phyloP scores from a whole-genome alignment of 176 grass and related monocot species.

The Cenchrus purpureus region DNA sequence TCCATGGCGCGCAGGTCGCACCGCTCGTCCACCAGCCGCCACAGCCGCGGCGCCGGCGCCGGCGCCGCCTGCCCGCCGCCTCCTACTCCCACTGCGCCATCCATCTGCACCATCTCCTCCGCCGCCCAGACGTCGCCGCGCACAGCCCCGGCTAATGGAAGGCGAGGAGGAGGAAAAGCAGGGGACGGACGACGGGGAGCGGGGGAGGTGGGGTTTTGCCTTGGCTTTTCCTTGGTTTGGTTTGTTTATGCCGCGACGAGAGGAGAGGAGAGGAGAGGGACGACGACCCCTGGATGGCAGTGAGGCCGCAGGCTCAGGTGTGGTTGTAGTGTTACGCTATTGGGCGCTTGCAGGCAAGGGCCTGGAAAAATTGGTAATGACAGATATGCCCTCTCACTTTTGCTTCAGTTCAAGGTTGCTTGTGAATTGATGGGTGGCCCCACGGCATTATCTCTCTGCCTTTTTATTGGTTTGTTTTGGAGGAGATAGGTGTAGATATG shows the following conservation, averaged over 20 bases:
- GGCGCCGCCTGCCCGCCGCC: slow-evolving; percentile 9
- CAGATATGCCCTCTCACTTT: not conserved
- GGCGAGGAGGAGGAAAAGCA: slow-evolving; percentile 31
- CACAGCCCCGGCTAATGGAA: slow-evolving; percentile 2
- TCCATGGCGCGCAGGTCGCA: slow-evolving; percentile 60
- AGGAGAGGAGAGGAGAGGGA: not conserved
- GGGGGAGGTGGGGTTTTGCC: slow-evolving; percentile 28
- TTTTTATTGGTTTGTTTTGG: slow-evolving; percentile 23
- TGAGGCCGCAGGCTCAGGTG: slow-evolving; percentile 45
- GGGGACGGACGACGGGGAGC: not conserved
- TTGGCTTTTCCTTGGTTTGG: slow-evolving; percentile 34
- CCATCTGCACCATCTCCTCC: slow-evolving; percentile 52
- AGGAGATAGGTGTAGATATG: not conserved
- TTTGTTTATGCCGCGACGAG: slow-evolving; percentile 38
- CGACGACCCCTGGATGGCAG: slow-evolving; percentile 44
- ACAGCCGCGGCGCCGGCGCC: slow-evolving; percentile 32
- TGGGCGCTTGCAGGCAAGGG: not conserved
- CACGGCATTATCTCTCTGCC: slow-evolving; percentile 32
- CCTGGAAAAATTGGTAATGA: not conserved
- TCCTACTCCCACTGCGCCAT: slow-evolving; percentile 32
- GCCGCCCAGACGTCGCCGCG: not conserved
- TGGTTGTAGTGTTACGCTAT: slow-evolving; percentile 39
- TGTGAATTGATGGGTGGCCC: slow-evolving; percentile 38
- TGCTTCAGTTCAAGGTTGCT: slow-evolving; percentile 20
- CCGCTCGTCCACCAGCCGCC: slow-evolving; percentile 75